phyloP scores from a whole-genome alignment of 495 filamentous ascomycete genomes.

The Aspergillus bertholletiae region DNA sequence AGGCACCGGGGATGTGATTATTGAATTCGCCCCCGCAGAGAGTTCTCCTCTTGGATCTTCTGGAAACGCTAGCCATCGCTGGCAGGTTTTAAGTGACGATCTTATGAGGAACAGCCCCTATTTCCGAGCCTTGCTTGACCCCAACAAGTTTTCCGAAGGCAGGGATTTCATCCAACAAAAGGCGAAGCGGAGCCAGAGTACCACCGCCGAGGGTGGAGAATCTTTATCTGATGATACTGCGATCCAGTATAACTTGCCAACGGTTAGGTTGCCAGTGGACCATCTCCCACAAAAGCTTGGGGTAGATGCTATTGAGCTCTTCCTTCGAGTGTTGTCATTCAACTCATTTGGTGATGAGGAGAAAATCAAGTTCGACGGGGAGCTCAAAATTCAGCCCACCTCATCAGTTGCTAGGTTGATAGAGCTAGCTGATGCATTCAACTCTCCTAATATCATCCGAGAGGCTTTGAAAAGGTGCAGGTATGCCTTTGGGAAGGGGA shows the following conservation, averaged over 20 bases:
- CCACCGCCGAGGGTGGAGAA: neutral
- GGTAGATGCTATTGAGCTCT: conserved; percentile 34
- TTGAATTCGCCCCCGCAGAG: conserved; percentile 28
- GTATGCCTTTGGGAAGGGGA: conserved; percentile 30
- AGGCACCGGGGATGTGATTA: conserved; percentile 30
- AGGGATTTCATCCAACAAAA: conserved; percentile 30
- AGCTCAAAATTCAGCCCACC: conserved; percentile 23
- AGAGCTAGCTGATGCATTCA: conserved; percentile 36
- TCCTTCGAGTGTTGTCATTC: conserved; percentile 32
- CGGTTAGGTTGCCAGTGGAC: conserved; percentile 23
- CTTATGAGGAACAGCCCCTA: conserved; percentile 38
- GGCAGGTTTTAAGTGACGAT: conserved; percentile 33
- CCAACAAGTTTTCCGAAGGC: conserved; percentile 47
- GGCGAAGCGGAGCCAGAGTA: neutral
- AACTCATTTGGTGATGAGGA: conserved; percentile 22
- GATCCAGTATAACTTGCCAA: conserved; percentile 18
- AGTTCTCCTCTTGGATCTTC: neutral
- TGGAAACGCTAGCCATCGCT: conserved; percentile 14
- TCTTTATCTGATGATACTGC: neutral
- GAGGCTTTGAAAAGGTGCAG: conserved; percentile 14
- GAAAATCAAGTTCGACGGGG: conserved; percentile 18
- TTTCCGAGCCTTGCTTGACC: conserved; percentile 44
- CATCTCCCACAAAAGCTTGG: conserved; percentile 23
- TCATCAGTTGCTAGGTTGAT: conserved; percentile 32
- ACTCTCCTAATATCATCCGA: conserved; percentile 24